phyloP scores from a whole-genome alignment of 495 filamentous ascomycete species.

The Aspergillus bridgeri region DNA sequence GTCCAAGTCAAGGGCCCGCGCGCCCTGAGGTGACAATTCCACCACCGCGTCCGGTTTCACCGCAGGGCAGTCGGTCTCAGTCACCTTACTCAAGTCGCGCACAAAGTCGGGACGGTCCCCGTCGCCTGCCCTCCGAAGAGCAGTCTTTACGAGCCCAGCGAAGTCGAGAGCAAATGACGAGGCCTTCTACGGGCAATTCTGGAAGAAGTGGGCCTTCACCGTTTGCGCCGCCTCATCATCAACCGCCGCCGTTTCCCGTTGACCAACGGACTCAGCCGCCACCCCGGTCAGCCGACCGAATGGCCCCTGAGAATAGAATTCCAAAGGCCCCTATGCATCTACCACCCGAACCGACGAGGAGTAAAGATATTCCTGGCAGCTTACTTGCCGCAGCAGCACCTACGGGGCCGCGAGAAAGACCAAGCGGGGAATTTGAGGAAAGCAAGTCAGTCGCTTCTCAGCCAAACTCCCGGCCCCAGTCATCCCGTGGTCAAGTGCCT shows the following conservation, averaged over 20 bases:
- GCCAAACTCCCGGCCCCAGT: conserved; percentile 24
- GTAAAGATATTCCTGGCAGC: conserved; percentile 22
- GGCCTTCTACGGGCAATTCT: conserved; percentile 37
- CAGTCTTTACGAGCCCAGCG: conserved; percentile 37
- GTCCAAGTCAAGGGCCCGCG: conserved; percentile 28
- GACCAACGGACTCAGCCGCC: conserved; percentile 25
- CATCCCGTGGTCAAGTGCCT: conserved; percentile 29
- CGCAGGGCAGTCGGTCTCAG: conserved; percentile 22
- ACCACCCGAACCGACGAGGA: conserved; percentile 20
- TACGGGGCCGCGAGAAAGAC: conserved; percentile 9
- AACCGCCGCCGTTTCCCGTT: conserved; percentile 14
- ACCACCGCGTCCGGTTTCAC: conserved; percentile 28
- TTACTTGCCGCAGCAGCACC: conserved; percentile 19
- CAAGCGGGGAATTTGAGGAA: conserved; percentile 16
- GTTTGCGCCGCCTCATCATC: conserved; percentile 21
- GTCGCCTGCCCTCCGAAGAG: conserved; percentile 42
- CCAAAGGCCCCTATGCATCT: conserved; percentile 18
- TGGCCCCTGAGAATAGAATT: conserved; percentile 18
- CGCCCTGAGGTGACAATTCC: conserved; percentile 31
- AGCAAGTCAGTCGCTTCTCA: conserved; percentile 14
- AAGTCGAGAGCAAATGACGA: conserved; percentile 47
- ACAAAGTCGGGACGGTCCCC: conserved; percentile 37
- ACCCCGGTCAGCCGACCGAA: conserved; percentile 25
- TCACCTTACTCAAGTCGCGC: conserved; percentile 30
- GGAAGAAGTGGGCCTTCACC: conserved; percentile 24